Evolutionary conservation across 129 eudicot genomes (phyloP).

Genomic region (Scalesia atractyloides): DNA sequence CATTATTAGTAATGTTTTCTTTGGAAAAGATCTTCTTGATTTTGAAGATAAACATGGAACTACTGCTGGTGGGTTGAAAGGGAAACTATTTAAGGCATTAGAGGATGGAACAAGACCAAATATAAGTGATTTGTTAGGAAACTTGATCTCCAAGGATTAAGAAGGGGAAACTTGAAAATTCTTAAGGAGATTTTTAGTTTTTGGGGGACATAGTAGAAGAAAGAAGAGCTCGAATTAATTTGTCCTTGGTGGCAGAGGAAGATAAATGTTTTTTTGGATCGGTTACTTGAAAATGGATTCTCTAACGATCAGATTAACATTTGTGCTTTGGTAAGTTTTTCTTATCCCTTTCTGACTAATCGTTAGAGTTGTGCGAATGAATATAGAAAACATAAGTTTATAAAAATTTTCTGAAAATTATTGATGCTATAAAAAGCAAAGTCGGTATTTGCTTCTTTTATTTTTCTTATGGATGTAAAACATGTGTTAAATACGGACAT

Average conservation of each 20-base stretch:
- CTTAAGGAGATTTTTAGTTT: not conserved
- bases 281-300: conserved; percentile 5
- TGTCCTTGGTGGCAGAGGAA: not conserved
- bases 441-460: no score
- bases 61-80: not conserved
- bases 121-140: not conserved
- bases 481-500: no score
- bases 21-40: not conserved
- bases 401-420: no score
- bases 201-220: not conserved
- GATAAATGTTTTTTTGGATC: not conserved
- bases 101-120: not conserved
- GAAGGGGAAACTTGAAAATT: not conserved
- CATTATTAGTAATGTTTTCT: not conserved
- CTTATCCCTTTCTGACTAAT: not conserved
- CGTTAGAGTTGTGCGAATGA: no score
- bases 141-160: not conserved
- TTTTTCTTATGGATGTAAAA: no score
- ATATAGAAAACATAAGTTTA: no score
- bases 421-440: no score
- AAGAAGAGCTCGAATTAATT: not conserved
- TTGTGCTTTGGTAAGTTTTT: not conserved
- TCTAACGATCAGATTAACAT: not conserved
- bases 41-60: not conserved
- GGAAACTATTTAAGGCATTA: not conserved